Conservation (phyloP, 139 green algal species). For the Chlorella sp. region DNA sequence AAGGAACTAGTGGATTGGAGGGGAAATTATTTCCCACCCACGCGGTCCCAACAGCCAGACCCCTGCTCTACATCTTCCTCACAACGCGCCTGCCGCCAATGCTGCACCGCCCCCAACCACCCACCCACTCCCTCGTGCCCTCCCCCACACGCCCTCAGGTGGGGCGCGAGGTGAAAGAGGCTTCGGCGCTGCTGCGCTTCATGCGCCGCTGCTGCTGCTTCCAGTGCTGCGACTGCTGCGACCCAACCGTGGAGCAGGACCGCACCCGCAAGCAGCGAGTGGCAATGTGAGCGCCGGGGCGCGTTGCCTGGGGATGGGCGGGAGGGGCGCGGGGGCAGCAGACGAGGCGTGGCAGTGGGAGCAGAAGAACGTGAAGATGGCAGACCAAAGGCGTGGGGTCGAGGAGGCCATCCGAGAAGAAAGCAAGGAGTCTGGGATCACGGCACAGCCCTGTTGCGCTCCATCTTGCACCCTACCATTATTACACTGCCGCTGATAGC, state of each 20-base stretch:
- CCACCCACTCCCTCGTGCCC: not conserved
- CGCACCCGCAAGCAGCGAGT: conserved; percentile 13
- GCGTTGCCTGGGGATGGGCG: not conserved
- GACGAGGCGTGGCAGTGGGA: no score
- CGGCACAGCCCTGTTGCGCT: no score
- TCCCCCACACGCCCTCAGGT: not conserved
- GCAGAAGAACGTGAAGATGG: no score
- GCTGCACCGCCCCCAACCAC: not conserved
- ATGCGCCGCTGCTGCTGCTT: conserved; percentile 52
- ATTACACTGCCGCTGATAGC: no score
- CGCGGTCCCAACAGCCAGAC: no score
- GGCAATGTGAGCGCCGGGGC: conserved; percentile 16
- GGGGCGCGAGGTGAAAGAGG: conserved; percentile 30
- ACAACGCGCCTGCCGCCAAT: not conserved
- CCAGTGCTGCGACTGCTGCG: conserved; percentile 49
- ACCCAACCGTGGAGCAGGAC: conserved; percentile 23
- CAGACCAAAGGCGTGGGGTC: no score
- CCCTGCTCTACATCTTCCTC: no score
- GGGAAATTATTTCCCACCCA: no score
- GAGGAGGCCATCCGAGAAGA: no score
- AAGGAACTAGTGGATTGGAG: no score
- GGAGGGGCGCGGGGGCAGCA: not conserved
- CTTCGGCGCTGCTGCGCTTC: conserved; percentile 34
- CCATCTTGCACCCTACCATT: no score
- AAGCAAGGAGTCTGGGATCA: no score